Evolutionary conservation across 2,329 filamentous ascomycete species (phyloP), one percentile per base, ranked within the genome.

Genomic region (Elsinoe perseae): DNA sequence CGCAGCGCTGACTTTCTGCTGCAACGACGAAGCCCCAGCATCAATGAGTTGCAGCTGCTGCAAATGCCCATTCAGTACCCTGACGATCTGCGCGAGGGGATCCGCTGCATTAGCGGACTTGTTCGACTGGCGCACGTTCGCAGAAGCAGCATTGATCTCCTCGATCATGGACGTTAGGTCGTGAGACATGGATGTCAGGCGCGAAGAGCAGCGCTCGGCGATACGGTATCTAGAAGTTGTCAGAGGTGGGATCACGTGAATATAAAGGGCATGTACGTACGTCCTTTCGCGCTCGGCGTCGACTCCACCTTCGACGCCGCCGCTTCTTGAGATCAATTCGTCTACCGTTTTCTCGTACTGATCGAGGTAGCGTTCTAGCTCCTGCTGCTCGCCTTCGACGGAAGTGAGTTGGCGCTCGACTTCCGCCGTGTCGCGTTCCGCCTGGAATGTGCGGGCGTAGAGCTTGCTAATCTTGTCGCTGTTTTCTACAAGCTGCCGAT

Each of bases 91-190:
- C 63, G 89, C 92, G 67, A 97, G 79, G 86, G 96, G 68, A 56
- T 66, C 62, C 14, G 61, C 61, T 20, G 56, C 58, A 32, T 54
- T 54, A n/a, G 62, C 59, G 3, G 63, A 60, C 72, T 95, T 95
- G 72, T 81, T 86, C 58, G 87, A 89, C 79, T 95, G 95, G 78
- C 84, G 92, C 62, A 98, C 75, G 21, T 85, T 89, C 56, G 87
- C 81, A n/a, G 89, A 93, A 60, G 95, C 92, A 63, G 85, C 83
- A 69, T 98, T 98, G 69, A 98, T 95, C 72, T 97, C 93, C 68
- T 95, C 91, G 64, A 98, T 95, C 90, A 98, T 97, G 73, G 89
- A 92, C 48, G 83, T 84, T 61, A 98, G 77, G 68, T 95, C 90
- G 68, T 89, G 88, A 67, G 89, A 90, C 83, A 97, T 95, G 64